phyloP scores from a whole-genome alignment of 352 stramenopile species.

The Phytophthora sojae region DNA sequence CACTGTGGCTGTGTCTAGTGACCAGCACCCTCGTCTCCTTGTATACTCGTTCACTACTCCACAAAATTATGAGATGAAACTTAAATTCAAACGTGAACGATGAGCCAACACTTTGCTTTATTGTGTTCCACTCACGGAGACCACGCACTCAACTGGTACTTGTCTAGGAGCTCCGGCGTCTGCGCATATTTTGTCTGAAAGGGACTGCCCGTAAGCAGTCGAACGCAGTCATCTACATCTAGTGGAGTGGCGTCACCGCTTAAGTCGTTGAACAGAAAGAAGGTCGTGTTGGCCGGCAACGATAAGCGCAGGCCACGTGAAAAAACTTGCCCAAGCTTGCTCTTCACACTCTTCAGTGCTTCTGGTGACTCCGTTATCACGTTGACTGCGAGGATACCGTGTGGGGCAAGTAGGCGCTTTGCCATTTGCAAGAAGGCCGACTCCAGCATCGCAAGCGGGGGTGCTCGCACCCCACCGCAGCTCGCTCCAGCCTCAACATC shows the following conservation, averaged over 20 bases:
- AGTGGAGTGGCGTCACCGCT: constrained; percentile 1
- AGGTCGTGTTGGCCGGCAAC: constrained; percentile 47
- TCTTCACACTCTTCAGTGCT: constrained; percentile 39
- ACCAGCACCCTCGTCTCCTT: constrained; percentile 33
- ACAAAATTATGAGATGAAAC: constrained; percentile 14
- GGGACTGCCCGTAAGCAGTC: constrained; percentile 12
- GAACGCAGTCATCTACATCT: constrained; percentile 15
- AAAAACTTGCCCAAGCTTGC: constrained; percentile 40
- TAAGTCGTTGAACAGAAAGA: constrained; percentile 49
- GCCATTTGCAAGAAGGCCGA: constrained; percentile 41
- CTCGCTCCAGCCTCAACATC: constrained; percentile 71
- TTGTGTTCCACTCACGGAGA: neutral
- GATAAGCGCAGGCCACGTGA: constrained; percentile 36
- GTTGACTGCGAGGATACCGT: constrained; percentile 63
- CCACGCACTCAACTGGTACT: constrained; percentile 22
- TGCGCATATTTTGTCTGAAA: constrained; percentile 41
- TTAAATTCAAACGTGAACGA: constrained; percentile 10
- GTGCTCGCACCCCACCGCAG: constrained; percentile 47
- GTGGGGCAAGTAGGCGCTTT: constrained; percentile 34
- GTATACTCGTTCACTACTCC: constrained; percentile 30
- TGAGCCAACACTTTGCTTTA: constrained; percentile 16
- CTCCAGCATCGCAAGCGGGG: constrained; percentile 52
- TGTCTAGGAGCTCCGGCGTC: constrained; percentile 34
- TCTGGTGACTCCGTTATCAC: constrained; percentile 58
- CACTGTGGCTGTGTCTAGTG: constrained; percentile 35